phyloP scores from a whole-genome alignment of 1,284 basidiomycete genomes.

The Tausonia pullulans region DNA sequence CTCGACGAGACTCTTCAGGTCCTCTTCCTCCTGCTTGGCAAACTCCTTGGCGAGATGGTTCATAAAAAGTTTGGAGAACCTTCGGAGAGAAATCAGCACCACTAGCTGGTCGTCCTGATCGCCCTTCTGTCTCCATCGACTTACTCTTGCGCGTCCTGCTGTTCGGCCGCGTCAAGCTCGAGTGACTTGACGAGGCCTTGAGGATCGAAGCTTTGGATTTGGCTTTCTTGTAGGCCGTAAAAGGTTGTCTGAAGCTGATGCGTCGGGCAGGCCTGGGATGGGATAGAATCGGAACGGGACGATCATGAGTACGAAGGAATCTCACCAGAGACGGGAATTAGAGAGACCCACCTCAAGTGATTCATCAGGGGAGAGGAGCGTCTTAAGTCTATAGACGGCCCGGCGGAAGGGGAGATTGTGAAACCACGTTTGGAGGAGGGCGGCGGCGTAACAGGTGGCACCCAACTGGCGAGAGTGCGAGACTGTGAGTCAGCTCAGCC shows the following conservation, averaged over 20 bases:
- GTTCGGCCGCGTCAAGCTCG: conserved; percentile 62
- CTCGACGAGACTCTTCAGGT: conserved; percentile 52
- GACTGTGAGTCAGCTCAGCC: neutral
- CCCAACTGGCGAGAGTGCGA: neutral
- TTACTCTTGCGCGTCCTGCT: conserved; percentile 90
- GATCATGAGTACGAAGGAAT: neutral
- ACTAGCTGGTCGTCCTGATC: conserved; percentile 12
- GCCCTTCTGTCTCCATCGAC: conserved; percentile 23
- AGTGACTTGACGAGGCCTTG: conserved; percentile 68
- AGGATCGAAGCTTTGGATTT: conserved; percentile 61
- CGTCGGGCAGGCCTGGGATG: conserved; percentile 27
- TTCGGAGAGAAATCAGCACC: conserved; percentile 29
- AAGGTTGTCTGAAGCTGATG: conserved; percentile 44
- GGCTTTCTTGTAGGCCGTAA: conserved; percentile 61
- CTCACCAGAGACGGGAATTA: neutral
- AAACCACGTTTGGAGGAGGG: conserved; percentile 46
- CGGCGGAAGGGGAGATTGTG: conserved; percentile 52
- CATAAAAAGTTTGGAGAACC: conserved; percentile 89
- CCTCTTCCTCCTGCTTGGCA: conserved; percentile 53
- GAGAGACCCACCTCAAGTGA: conserved; percentile 37
- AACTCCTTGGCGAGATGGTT: conserved; percentile 73
- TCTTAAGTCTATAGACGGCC: conserved; percentile 47
- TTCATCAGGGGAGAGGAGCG: conserved; percentile 42
- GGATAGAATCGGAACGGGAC: conserved; percentile 3
- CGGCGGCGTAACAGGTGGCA: conserved; percentile 14